Evolutionary conservation across 768 basidiomycete genomes (phyloP), one percentile per base, ranked within the genome.

Genomic region (Candolleomyces aberdarensis): DNA sequence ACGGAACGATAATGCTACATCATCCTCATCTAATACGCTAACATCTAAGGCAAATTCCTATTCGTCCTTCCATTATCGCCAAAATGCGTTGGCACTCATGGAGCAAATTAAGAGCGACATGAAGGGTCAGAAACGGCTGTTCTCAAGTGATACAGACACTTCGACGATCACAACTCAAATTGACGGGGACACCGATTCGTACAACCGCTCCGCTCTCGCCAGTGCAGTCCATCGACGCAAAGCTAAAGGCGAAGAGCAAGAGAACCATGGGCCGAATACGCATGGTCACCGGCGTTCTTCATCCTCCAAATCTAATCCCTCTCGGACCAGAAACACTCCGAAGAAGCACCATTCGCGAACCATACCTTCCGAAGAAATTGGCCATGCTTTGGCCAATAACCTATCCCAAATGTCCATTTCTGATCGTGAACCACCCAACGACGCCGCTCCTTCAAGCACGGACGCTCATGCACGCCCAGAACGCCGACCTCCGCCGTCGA

Each of bases 41-140:
- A 69, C 63, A 55, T 74, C 77, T 31, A 74, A 69, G 60, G 59
- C 67, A 44, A 74, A 66, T 51, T 73, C 76, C 3, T 83, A 84
- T 60, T 86, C 88, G 0, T 87, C 90, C 8, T 77, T 85, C 20
- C 83, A 81, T 9, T 91, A 91, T 70, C 84, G 92, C 46, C 79
- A 85, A 65, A 86, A 92, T 65, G 94, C 91, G 13, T 89, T 85
- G 9, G 85, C 80, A 26, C 73, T 96, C 50, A 94, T 96, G 90
- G 89, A 88, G 26, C 90, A 92, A 64, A 93, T 95, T 64, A 89
- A 88, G 72, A 82, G 79, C 60, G 91, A 92, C 66, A 85, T 92
- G 81, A 86, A 84, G 66, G 83, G 85, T 4, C 82, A 83, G 56
- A 91, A 91, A 71, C 86, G 89, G 13, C 66, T 91, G 1, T 88